These are phyloP conservation scores for Corrigiola litoralis DNA, from an alignment of 179 eudicot genomes.

Conservation along the genomic window DNA sequence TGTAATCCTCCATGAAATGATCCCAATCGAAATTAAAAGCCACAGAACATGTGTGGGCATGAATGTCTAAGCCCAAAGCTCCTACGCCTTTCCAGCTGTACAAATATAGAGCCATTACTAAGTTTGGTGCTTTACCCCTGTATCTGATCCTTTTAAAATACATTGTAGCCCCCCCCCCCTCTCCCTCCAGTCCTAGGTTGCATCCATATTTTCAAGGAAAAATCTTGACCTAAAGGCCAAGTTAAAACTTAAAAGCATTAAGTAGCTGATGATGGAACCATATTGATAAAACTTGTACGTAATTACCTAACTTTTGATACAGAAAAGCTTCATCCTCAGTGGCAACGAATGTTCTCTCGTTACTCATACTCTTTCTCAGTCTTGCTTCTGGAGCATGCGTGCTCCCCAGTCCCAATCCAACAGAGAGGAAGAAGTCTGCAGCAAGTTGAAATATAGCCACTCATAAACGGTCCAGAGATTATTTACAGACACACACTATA, in stretches of 20 bases:
- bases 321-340: constrained; percentile 56
- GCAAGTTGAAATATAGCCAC: constrained; percentile 19
- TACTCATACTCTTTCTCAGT: constrained; percentile 83
- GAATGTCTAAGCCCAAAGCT: too few species aligned
- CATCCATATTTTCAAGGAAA: constrained; percentile 1
- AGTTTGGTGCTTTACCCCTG: too few species aligned
- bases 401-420: constrained; percentile 85
- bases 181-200: background rate
- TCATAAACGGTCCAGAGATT: background rate
- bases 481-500: background rate
- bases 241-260: background rate
- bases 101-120: too few species aligned
- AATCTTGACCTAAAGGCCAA: background rate
- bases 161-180: too few species aligned
- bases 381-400: constrained; percentile 66
- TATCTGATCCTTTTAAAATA: too few species aligned
- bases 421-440: constrained; percentile 88
- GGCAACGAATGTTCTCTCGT: constrained; percentile 89
- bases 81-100: too few species aligned
- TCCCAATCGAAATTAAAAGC: too few species aligned
- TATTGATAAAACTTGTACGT: background rate
- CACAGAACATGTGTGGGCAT: too few species aligned
- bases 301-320: constrained; percentile 61
- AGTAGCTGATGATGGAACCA: background rate
- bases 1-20: too few species aligned